A percentile compares a stretch with the other conserved stretches of the same genome.
Evolutionary conservation across 192 early-diverging fungal genomes (phyloP).

Genomic region (Backusella luteola): DNA sequence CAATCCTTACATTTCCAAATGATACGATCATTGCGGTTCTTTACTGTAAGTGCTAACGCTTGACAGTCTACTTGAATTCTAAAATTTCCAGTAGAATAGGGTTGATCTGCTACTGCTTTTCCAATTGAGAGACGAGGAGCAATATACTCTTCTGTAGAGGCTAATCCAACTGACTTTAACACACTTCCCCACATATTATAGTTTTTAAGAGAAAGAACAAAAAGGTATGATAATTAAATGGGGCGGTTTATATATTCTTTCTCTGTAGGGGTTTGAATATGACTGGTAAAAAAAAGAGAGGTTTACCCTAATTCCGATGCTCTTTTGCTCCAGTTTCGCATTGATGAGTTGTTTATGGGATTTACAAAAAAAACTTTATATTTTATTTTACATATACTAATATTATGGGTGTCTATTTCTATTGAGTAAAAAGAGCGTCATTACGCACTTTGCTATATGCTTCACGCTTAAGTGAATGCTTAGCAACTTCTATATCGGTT

Average conservation of each 20-base stretch:
- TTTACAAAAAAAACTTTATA: not conserved
- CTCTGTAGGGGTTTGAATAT: not conserved
- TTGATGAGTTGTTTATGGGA: not conserved
- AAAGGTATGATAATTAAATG: not conserved
- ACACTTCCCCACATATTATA: slow-evolving; percentile 18
- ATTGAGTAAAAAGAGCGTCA: slow-evolving; percentile 37
- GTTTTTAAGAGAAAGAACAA: slow-evolving; percentile 2
- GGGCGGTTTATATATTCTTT: not conserved
- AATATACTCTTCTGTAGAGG: slow-evolving; percentile 20
- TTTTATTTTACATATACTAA: not conserved
- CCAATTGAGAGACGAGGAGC: slow-evolving; percentile 34
- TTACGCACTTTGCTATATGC: slow-evolving; percentile 52
- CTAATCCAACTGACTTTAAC: slow-evolving; percentile 22
- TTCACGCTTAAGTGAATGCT: slow-evolving; percentile 60
- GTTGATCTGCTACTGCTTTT: slow-evolving; percentile 17
- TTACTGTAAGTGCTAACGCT: slow-evolving; percentile 12
- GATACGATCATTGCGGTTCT: slow-evolving; percentile 15
- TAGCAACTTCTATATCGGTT: slow-evolving; percentile 80
- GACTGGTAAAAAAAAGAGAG: not conserved
- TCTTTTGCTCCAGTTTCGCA: not conserved
- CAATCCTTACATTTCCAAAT: slow-evolving; percentile 33
- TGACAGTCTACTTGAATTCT: slow-evolving; percentile 20
- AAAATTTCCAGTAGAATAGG: slow-evolving; percentile 24
- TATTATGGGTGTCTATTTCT: not conserved
- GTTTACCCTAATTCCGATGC: not conserved